A percentile compares a stretch with the other conserved stretches of the same genome.
Evolutionary conservation across 2,329 filamentous ascomycete genomes (phyloP).

Genomic region (Trichoderma harzianum): DNA sequence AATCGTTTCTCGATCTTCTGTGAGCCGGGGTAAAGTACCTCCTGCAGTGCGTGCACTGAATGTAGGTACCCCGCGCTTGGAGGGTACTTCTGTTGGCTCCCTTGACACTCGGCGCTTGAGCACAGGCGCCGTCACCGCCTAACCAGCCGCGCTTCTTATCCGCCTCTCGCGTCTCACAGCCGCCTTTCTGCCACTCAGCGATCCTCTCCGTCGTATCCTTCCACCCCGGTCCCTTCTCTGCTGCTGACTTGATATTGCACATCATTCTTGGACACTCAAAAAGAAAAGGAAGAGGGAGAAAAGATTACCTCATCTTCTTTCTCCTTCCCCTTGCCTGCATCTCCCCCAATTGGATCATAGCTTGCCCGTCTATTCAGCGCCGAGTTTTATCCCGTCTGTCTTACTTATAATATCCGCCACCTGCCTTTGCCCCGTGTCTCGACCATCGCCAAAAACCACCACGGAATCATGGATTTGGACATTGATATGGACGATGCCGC

Average conservation of each 20-base stretch:
- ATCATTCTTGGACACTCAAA: not conserved
- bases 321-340: not conserved
- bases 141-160: conserved; percentile 11
- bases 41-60: not conserved
- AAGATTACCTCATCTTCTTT: not conserved
- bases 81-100: not conserved
- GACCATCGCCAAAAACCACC: not conserved
- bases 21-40: not conserved
- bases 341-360: not conserved
- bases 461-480: conserved; percentile 57
- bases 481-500: conserved; percentile 69
- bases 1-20: not conserved
- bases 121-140: conserved; percentile 11
- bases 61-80: not conserved
- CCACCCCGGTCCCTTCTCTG: not conserved
- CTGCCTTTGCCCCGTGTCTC: not conserved
- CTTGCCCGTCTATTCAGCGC: conserved; percentile 25
- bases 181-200: conserved; percentile 1
- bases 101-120: not conserved
- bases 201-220: not conserved
- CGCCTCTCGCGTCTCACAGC: conserved; percentile 6
- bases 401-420: not conserved
- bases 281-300: not conserved
- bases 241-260: not conserved
- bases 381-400: not conserved